Conservation (phyloP, 2,329 filamentous ascomycete genomes). For the Nothophaeocryptopus gaeumannii region DNA sequence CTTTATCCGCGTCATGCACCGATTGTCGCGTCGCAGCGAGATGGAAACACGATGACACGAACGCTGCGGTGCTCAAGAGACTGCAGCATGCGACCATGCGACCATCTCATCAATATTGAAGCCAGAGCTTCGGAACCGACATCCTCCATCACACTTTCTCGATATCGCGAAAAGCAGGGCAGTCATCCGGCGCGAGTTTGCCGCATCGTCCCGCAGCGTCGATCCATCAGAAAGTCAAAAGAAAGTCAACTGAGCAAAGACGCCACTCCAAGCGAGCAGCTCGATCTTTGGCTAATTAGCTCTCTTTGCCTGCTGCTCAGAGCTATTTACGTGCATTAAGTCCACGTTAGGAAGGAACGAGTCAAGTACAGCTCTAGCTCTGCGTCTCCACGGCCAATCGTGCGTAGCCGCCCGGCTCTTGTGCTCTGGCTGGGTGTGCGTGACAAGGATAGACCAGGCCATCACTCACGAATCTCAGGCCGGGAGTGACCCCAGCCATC, state of each 20-base stretch:
- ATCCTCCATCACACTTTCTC: constrained; percentile 1
- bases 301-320: background rate
- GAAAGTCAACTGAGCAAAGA: constrained; percentile 4
- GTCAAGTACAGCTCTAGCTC: constrained; percentile 7
- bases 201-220: constrained; percentile 24
- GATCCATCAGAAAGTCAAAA: constrained; percentile 1
- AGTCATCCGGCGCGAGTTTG: constrained; percentile 10
- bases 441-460: constrained; percentile 21
- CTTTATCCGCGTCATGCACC: constrained; percentile 22
- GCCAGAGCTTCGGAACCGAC: constrained; percentile 9
- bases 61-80: constrained; percentile 25
- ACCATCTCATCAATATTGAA: constrained; percentile 6
- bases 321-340: constrained; percentile 13
- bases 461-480: constrained; percentile 16
- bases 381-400: constrained; percentile 14
- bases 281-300: too few relatives aligned
- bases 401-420: constrained; percentile 18
- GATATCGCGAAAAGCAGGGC: constrained; percentile 1
- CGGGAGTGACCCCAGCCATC: constrained; percentile 9
- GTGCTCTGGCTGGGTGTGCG: constrained; percentile 9
- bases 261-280: too few relatives aligned
- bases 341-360: constrained; percentile 10
- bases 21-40: constrained; percentile 19
- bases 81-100: constrained; percentile 20
- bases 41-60: constrained; percentile 8